Evolutionary conservation across 441 rosid species (phyloP), one percentile per base, ranked within the genome.

Genomic region (Populus tomentosa): DNA sequence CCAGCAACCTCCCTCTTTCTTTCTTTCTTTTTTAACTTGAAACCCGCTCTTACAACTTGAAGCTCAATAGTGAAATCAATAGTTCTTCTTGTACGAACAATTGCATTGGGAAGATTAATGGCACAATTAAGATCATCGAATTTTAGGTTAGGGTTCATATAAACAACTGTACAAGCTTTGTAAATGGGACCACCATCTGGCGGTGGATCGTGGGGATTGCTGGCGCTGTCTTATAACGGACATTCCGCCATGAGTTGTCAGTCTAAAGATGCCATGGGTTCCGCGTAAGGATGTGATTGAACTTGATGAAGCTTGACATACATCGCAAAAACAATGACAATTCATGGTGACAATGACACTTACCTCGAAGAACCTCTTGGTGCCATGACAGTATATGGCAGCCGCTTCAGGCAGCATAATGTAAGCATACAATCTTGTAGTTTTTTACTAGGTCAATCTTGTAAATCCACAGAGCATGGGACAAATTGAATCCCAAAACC

Each of bases 231-330:
- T 85, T 81, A 92, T 91, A 70, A 92, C 92, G 2, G 95, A 89
- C 93, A 95, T 92, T 76, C 99, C 97, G 71, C 98, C 98, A 0
- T 97, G 99, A 1, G 89, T 87, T n/a, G 99, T 94, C 89, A 94
- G 77, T 81, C 97, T 89, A 79, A 95, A 95, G 80, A 94, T 94
- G 59, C 97, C 99, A 24, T 95, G 98, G 61, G 80, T 90, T 80
- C 98, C 91, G 83, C 23, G 28, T 4, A 21, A 20, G 18, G 53
- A 35, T 71, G 38, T 3, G 14, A 53, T 9, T 18, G 59, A 42
- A 81, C 59, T 61, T 61, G 73, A 3, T 70, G 11, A 40, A 46
- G 66, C 24, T 23, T 5, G 32, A 67, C 65, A 14, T 46, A 6
- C 28, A 23, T 56, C 56, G 18, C 40, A 24, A 35, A 59, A 65